Percentiles rank a stretch among this genome's conserved stretches.
phyloP scores from a whole-genome alignment of 768 basidiomycete genomes.

The Hericium coralloides region DNA sequence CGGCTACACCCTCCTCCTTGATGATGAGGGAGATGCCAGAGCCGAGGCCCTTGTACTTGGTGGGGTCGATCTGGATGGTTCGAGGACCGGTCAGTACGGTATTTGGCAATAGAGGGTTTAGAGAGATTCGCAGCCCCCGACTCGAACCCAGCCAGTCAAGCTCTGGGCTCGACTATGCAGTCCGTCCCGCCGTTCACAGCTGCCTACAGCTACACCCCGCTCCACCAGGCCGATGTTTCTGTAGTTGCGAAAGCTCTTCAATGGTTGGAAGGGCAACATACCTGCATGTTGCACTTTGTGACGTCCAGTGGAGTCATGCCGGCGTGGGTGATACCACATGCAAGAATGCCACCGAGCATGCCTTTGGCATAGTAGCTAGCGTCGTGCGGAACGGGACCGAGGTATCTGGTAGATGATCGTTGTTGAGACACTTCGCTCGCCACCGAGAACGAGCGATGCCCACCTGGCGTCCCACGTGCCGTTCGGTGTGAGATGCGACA shows the following conservation, averaged over 20 bases:
- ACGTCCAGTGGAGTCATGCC: conserved; percentile 84
- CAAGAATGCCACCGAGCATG: conserved; percentile 81
- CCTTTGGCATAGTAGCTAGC: conserved; percentile 72
- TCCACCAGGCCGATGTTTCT: too few species aligned
- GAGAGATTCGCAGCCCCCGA: too few species aligned
- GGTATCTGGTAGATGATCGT: conserved; percentile 26
- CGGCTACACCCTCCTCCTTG: conserved; percentile 73
- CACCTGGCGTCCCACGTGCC: conserved; percentile 75
- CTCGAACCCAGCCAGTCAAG: too few species aligned
- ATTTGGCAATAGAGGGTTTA: neutral
- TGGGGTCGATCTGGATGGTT: conserved; percentile 54
- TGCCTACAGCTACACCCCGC: too few species aligned
- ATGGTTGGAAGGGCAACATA: conserved; percentile 18
- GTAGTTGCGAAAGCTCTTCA: too few species aligned
- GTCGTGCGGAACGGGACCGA: conserved; percentile 73
- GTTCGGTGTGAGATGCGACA: conserved; percentile 41
- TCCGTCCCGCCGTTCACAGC: too few species aligned
- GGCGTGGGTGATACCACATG: conserved; percentile 87
- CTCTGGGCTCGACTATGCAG: too few species aligned
- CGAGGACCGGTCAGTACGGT: neutral
- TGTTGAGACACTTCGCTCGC: neutral
- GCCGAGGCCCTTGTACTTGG: conserved; percentile 63
- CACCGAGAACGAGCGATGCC: conserved; percentile 1
- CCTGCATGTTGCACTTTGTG: conserved; percentile 91
- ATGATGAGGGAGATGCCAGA: conserved; percentile 55